Conservation (phyloP, 192 early-diverging fungal genomes). For the Coemansia sp. region DNA sequence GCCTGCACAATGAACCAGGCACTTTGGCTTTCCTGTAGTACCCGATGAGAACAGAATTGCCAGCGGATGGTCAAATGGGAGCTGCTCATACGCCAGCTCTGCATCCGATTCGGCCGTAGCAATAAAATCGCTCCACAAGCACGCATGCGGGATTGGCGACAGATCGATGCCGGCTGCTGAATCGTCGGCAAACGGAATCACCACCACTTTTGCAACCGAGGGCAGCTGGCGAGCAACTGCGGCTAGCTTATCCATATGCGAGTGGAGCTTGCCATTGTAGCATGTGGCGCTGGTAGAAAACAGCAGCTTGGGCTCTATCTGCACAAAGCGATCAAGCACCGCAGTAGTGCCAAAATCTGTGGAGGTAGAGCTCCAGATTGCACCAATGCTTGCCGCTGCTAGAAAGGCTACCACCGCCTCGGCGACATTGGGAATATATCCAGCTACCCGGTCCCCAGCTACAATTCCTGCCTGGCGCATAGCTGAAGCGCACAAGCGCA, state of each 20-base stretch:
- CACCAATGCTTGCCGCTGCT: slow-evolving; percentile 77
- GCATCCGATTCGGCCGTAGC: slow-evolving; percentile 23
- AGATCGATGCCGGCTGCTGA: slow-evolving; percentile 18
- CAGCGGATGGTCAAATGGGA: slow-evolving; percentile 88
- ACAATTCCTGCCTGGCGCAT: slow-evolving; percentile 69
- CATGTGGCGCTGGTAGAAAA: slow-evolving; percentile 88
- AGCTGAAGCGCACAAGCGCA: slow-evolving; percentile 68
- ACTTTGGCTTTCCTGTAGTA: slow-evolving; percentile 95
- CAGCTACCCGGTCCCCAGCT: slow-evolving; percentile 83
- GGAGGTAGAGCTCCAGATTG: slow-evolving; percentile 92
- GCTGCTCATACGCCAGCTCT: slow-evolving; percentile 71
- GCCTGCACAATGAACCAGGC: slow-evolving; percentile 90
- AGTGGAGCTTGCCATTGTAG: slow-evolving; percentile 85
- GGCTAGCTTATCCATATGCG: slow-evolving; percentile 74
- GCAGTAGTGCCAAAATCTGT: slow-evolving; percentile 92
- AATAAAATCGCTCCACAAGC: slow-evolving; percentile 60
- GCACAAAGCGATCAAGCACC: slow-evolving; percentile 89
- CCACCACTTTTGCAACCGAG: slow-evolving; percentile 69
- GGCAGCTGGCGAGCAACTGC: slow-evolving; percentile 68
- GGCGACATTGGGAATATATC: slow-evolving; percentile 82
- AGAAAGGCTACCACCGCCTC: slow-evolving; percentile 82
- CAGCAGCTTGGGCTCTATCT: slow-evolving; percentile 88
- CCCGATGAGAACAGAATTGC: slow-evolving; percentile 93
- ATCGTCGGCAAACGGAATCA: slow-evolving; percentile 69
- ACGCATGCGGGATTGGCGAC: slow-evolving; percentile 26